Evolutionary conservation across 2,329 filamentous ascomycete species (phyloP).

Genomic region (Setomelanomma holmii): DNA sequence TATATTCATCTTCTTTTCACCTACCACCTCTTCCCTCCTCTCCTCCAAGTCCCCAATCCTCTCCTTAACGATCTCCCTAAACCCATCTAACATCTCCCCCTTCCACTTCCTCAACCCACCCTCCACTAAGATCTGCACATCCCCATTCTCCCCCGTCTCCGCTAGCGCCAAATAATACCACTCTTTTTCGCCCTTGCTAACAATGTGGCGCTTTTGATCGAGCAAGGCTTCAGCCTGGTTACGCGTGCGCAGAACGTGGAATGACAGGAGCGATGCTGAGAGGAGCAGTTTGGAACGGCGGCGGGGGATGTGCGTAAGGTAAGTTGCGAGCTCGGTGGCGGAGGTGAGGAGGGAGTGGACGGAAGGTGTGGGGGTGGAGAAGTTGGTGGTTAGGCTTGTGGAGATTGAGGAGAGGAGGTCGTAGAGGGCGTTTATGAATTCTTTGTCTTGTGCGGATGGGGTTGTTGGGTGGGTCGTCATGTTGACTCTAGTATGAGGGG

Average conservation of each 20-base stretch:
- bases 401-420: neutral
- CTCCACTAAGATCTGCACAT: neutral
- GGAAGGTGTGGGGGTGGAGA: neutral
- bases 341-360: neutral
- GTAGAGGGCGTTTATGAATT: neutral
- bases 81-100: neutral
- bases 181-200: neutral
- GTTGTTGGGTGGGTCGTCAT: too few relatives aligned
- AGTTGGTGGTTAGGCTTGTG: neutral
- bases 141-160: neutral
- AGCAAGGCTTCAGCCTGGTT: neutral
- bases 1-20: neutral
- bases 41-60: neutral
- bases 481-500: too few relatives aligned
- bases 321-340: neutral
- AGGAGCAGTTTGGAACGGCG: neutral
- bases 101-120: neutral
- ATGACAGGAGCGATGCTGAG: neutral
- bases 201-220: neutral
- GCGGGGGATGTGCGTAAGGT: neutral
- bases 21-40: neutral
- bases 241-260: slow-evolving; percentile 1
- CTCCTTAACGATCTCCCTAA: neutral
- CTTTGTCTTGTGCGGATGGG: neutral
- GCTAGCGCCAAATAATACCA: neutral